These are phyloP conservation scores for Silene vulgaris DNA, from an alignment of 179 eudicot genomes.

Conservation along the genomic window DNA sequence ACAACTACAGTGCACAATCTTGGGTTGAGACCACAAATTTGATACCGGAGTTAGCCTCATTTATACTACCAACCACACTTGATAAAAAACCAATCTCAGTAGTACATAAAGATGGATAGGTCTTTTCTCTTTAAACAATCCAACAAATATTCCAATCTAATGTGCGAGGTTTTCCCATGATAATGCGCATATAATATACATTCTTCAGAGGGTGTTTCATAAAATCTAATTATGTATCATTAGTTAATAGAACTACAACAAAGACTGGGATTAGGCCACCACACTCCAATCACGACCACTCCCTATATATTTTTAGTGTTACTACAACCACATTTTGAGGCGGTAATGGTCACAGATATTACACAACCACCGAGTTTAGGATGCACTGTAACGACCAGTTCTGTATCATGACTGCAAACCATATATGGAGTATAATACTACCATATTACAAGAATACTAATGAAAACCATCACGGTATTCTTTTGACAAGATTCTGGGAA, in stretches of 20 bases:
- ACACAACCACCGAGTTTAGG: too few species aligned
- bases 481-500: not conserved
- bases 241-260: not conserved
- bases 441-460: too few species aligned
- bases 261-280: too few species aligned
- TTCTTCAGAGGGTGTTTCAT: not conserved
- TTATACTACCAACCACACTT: not conserved
- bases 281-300: too few species aligned
- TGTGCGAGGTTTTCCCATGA: not conserved
- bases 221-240: not conserved
- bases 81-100: not conserved
- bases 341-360: too few species aligned
- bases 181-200: not conserved
- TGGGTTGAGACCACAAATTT: not conserved
- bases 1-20: not conserved
- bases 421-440: too few species aligned
- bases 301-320: too few species aligned
- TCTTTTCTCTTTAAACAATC: not conserved
- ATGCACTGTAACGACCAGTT: too few species aligned
- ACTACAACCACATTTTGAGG: too few species aligned
- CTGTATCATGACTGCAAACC: too few species aligned
- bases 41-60: not conserved
- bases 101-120: not conserved
- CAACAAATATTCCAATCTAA: not conserved
- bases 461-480: not conserved